These are phyloP conservation scores for Saitozyma sp. DNA, from an alignment of 768 basidiomycete genomes.

Conservation along the genomic window DNA sequence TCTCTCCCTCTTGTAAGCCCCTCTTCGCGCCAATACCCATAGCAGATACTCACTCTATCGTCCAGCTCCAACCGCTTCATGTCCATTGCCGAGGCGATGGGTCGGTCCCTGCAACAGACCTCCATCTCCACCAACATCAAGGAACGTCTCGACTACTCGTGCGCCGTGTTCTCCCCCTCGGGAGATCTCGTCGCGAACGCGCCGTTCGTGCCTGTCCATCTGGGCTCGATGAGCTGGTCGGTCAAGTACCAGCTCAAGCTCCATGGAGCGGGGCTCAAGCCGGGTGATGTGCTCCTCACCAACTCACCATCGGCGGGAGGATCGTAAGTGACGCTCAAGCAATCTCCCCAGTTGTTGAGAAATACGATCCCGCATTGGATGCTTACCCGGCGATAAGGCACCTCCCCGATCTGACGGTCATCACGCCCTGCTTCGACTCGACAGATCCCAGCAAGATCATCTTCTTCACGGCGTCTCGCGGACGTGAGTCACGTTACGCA, in stretches of 20 bases:
- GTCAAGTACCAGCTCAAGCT: slow-evolving; percentile 42
- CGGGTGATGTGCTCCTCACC: slow-evolving; percentile 90
- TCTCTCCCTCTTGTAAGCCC: slow-evolving; percentile 31
- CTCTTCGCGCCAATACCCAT: too few species aligned
- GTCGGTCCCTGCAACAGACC: slow-evolving; percentile 82
- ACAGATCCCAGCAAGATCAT: slow-evolving; percentile 57
- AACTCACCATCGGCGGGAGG: slow-evolving; percentile 49
- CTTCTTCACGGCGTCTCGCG: slow-evolving; percentile 69
- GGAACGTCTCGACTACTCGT: slow-evolving; percentile 91
- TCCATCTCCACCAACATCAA: slow-evolving; percentile 94
- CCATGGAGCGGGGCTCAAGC: slow-evolving; percentile 62
- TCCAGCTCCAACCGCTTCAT: slow-evolving; percentile 22
- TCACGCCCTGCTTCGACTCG: slow-evolving; percentile 77
- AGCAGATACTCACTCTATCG: neutral
- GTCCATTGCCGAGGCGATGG: slow-evolving; percentile 76
- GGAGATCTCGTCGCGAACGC: slow-evolving; percentile 94
- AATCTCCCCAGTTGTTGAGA: too few species aligned
- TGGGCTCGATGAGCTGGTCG: slow-evolving; percentile 45
- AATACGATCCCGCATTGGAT: too few species aligned
- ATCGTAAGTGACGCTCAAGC: slow-evolving; percentile 35
- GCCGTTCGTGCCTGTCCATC: slow-evolving; percentile 51
- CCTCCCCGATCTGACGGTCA: slow-evolving; percentile 85
- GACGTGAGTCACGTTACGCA: too few species aligned
- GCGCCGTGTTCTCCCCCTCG: slow-evolving; percentile 91
- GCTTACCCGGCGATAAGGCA: slow-evolving; percentile 48